Evolutionary conservation across 192 early-diverging fungal genomes (phyloP), one percentile per base, ranked within the genome.

Genomic region (Fimicolochytrium jonesii): DNA sequence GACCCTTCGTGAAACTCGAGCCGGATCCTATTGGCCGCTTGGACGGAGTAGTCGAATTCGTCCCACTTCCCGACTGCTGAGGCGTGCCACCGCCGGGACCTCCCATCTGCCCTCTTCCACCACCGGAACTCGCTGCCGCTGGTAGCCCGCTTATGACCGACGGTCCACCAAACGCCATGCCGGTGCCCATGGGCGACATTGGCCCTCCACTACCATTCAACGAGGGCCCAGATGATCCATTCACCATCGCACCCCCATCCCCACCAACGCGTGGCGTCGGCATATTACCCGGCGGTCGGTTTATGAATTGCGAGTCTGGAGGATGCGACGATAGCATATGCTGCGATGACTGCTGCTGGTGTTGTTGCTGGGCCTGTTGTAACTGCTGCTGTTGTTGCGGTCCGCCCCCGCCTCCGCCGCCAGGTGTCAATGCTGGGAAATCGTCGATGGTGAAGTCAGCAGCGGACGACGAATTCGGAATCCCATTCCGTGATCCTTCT

Each of bases 111-210:
- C 48, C 55, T 61, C 0, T 10, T n/a, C 15, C 11, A 9, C 68
- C 17, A 44, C 60, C 66, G 20, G 51, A 34, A 20, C 61, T 32
- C 9, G 50, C 50, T 53, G 50, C 22, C 22, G 23, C 75, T 76
- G 31, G 53, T 72, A 4, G 76, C 72, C 68, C 69, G 70, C 39
- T 68, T 69, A 66, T 67, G 60, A 48, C 57, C 20, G 56, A 59
- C 9, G 56, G 37, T 53, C 61, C 46, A 50, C 61, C 70, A 41
- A 43, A 73, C 61, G 33, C 69, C 43, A 58, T 67, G 67, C 11
- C 71, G 60, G 18, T 74, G n/a, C 53, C 53, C 18, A 55, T n/a
- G 18, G 53, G 30, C 59, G n/a, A 67, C 41, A 60, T 65, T 70
- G 37, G 72, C 72, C 23, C 53, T n/a, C n/a, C n/a, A n/a, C n/a